Evolutionary conservation across 2,329 filamentous ascomycete species (phyloP).

Genomic region (Pseudohalonectria lignicola): DNA sequence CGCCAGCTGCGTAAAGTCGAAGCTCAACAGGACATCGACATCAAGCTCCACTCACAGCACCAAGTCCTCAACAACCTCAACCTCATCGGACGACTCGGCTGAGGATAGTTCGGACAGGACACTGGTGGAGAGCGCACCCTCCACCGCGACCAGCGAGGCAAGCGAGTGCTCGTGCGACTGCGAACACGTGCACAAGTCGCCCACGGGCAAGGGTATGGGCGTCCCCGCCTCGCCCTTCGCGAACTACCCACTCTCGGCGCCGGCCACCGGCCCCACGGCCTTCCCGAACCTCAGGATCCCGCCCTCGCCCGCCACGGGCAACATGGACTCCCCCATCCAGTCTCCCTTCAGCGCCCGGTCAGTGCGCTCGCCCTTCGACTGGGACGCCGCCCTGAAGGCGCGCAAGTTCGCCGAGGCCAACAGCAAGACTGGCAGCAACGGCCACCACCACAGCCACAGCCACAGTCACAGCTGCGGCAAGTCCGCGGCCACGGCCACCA

Average conservation of each 20-base stretch:
- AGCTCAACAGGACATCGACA: slow-evolving; percentile 14
- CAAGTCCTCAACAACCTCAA: slow-evolving; percentile 32
- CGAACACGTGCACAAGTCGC: slow-evolving; percentile 38
- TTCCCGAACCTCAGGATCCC: slow-evolving; percentile 65
- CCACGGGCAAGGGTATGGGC: slow-evolving; percentile 24
- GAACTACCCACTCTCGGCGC: slow-evolving; percentile 45
- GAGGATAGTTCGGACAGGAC: slow-evolving; percentile 13
- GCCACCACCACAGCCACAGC: slow-evolving; percentile 16
- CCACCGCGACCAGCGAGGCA: slow-evolving; percentile 43
- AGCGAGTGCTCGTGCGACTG: slow-evolving; percentile 47
- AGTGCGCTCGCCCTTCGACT: slow-evolving; percentile 63
- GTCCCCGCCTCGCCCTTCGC: slow-evolving; percentile 39
- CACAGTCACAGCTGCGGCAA: slow-evolving; percentile 22
- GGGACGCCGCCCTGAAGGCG: slow-evolving; percentile 61
- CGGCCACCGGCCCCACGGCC: slow-evolving; percentile 47
- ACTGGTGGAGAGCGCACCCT: slow-evolving; percentile 30
- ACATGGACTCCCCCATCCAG: slow-evolving; percentile 55
- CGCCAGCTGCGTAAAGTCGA: slow-evolving; percentile 10
- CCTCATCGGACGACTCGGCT: slow-evolving; percentile 24
- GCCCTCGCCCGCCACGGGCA: slow-evolving; percentile 59
- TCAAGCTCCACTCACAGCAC: slow-evolving; percentile 10
- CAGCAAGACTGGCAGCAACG: slow-evolving; percentile 11
- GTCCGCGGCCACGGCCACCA: slow-evolving; percentile 43
- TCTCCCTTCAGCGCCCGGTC: slow-evolving; percentile 66
- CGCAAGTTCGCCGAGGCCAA: slow-evolving; percentile 48